These are phyloP conservation scores for Symbiotaphrina buchneri DNA, from an alignment of 495 filamentous ascomycete genomes.

Conservation along the genomic window DNA sequence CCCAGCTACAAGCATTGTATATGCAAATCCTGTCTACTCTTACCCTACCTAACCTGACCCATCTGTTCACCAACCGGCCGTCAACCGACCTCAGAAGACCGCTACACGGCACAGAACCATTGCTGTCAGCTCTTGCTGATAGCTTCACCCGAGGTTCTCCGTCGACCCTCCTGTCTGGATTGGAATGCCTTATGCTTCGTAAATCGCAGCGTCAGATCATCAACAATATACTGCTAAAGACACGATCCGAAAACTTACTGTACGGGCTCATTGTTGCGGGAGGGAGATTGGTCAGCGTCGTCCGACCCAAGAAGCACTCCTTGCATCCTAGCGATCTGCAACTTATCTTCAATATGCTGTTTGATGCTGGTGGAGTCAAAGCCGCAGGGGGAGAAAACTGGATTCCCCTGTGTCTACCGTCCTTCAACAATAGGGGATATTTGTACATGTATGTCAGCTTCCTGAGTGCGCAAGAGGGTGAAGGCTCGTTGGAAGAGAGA, in stretches of 20 bases:
- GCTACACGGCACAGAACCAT: slow-evolving; percentile 78
- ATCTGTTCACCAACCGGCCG: slow-evolving; percentile 73
- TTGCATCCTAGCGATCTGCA: slow-evolving; percentile 91
- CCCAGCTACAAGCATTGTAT: slow-evolving; percentile 84
- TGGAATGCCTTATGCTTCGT: slow-evolving; percentile 76
- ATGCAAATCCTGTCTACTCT: slow-evolving; percentile 95
- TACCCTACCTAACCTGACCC: slow-evolving; percentile 70
- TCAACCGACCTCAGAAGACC: slow-evolving; percentile 82
- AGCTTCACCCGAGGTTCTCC: slow-evolving; percentile 86
- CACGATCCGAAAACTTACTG: slow-evolving; percentile 48
- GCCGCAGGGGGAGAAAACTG: slow-evolving; percentile 86
- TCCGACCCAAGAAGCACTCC: slow-evolving; percentile 83
- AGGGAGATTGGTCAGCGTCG: slow-evolving; percentile 82
- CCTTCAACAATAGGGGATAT: slow-evolving; percentile 95
- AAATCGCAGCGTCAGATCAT: slow-evolving; percentile 72
- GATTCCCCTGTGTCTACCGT: slow-evolving; percentile 90
- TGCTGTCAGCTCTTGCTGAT: slow-evolving; percentile 81
- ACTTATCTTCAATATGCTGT: slow-evolving; percentile 98
- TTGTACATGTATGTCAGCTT: slow-evolving; percentile 99
- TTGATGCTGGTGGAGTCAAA: slow-evolving; percentile 74
- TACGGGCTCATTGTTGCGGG: slow-evolving; percentile 91
- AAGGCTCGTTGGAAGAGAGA: slow-evolving; percentile 1
- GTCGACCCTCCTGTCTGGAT: slow-evolving; percentile 63
- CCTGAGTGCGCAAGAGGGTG: slow-evolving; percentile 17
- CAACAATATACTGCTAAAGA: slow-evolving; percentile 67